Evolutionary conservation across 352 stramenopile species (phyloP).

Genomic region (Globisporangium sylvaticum): DNA sequence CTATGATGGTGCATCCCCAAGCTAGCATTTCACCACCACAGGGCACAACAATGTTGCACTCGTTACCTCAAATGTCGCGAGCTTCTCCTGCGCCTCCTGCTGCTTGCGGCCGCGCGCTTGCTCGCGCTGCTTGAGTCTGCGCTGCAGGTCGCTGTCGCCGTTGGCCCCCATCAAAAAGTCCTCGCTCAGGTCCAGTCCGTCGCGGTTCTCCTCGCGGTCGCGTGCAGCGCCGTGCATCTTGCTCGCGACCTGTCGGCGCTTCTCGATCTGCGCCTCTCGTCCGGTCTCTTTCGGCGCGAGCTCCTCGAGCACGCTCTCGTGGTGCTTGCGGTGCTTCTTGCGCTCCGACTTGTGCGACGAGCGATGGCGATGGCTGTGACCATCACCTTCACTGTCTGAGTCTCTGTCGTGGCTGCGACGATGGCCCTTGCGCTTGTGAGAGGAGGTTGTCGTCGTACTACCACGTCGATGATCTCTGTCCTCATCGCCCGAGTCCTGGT

Average conservation of each 20-base stretch:
- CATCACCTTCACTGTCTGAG: conserved; percentile 20
- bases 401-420: conserved; percentile 7
- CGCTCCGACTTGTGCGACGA: conserved; percentile 25
- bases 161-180: conserved; percentile 54
- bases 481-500: not conserved
- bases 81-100: conserved; percentile 36
- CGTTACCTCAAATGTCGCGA: conserved; percentile 35
- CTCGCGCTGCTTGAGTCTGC: conserved; percentile 34
- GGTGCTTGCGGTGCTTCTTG: conserved; percentile 35
- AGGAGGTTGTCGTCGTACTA: not conserved
- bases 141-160: conserved; percentile 29
- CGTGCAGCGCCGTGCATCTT: conserved; percentile 59
- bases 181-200: conserved; percentile 66
- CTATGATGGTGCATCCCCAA: too few relatives aligned
- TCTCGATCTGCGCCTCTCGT: conserved; percentile 59
- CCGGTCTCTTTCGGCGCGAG: conserved; percentile 57
- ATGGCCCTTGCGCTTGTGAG: not conserved
- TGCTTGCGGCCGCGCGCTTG: conserved; percentile 32
- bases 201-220: conserved; percentile 52
- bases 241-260: conserved; percentile 36
- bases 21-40: too few relatives aligned
- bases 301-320: conserved; percentile 52
- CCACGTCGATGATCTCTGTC: not conserved
- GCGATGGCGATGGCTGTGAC: conserved; percentile 1
- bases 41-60: too few relatives aligned